Percentiles rank a stretch among this genome's conserved stretches.
These are phyloP conservation scores for Rhizomucor miehei DNA, from an alignment of 371 early-diverging fungal genomes.

Conservation along the genomic window DNA sequence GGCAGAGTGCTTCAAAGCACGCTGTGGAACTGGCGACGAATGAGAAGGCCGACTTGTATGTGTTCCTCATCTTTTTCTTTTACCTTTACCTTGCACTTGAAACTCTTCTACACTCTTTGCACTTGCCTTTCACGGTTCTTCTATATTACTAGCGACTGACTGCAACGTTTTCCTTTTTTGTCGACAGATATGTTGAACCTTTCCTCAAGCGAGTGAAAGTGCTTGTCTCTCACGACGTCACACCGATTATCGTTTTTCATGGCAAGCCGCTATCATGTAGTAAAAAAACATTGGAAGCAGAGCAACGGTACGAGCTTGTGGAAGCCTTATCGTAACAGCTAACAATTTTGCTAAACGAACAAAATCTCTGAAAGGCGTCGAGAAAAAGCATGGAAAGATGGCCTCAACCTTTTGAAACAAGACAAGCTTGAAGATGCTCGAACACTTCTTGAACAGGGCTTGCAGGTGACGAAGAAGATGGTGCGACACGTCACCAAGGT, in stretches of 20 bases:
- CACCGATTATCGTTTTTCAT: conserved; percentile 95
- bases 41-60: conserved; percentile 5
- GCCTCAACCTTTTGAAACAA: conserved; percentile 37
- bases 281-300: conserved; percentile 65
- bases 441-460: conserved; percentile 67
- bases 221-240: conserved; percentile 67
- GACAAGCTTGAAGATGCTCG: conserved; percentile 61
- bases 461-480: conserved; percentile 79
- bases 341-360: not conserved
- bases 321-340: not conserved
- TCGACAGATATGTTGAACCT: conserved; percentile 67
- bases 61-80: conserved; percentile 1
- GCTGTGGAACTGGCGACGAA: conserved; percentile 72
- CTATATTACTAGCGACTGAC: no score
- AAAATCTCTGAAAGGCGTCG: not conserved
- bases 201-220: conserved; percentile 71
- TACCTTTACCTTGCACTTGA: not conserved
- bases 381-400: conserved; percentile 46
- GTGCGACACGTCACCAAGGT: conserved; percentile 73
- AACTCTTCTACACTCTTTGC: not conserved
- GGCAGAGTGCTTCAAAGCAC: conserved; percentile 79
- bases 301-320: conserved; percentile 38
- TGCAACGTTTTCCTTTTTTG: not conserved
- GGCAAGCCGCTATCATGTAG: conserved; percentile 92
- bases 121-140: not conserved